Evolutionary conservation across 2,329 filamentous ascomycete genomes (phyloP), one percentile per base, ranked within the genome.

Genomic region (Thermomyces lanuginosus): DNA sequence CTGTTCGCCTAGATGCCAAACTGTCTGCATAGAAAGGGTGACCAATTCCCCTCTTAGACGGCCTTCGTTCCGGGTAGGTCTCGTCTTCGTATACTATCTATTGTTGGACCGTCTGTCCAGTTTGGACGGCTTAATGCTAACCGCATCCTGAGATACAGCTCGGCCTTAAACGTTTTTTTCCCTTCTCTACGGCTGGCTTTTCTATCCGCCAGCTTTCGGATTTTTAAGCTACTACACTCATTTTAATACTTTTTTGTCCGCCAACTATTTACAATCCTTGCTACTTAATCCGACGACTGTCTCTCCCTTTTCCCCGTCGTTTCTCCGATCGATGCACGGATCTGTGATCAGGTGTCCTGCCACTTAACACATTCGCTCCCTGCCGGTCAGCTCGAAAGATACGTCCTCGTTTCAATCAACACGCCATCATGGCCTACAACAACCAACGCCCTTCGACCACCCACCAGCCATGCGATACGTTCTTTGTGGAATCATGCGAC

Each of bases 401-500:
- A n/a, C n/a, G n/a, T 24, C 21, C 20, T 24, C 11, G 21, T 24
- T 14, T 12, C 11, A 24, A 18, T 3, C 13, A 24, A 17, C 36
- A 35, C 28, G 34, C 33, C 40, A 64, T 45, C 42, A 72, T 72
- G 68, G 61, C 66, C 42, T 68, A 59, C 46, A 58, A n/a, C n/a
- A n/a, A 62, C 41, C 58, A 57, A 42, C 55, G 60, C 38, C 48
- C 54, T 27, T 56, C 62, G 32, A 55, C 60, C 32, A 58, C 57
- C 41, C 71, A 67, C 49, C 70, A 72, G 40, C 66, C 69, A 29
- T 78, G 73, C 49, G 72, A 76, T 37, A 72, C 65, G 31, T 77
- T 66, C 54, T 77, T 77, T 43, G 68, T 76, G 29, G 73, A 78
- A 42, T 63, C 61, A 35, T 60, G 64, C 36, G 60, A 65, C 35